Conservation (phyloP, 257 asterid genomes). For the Solanum boliviense region DNA sequence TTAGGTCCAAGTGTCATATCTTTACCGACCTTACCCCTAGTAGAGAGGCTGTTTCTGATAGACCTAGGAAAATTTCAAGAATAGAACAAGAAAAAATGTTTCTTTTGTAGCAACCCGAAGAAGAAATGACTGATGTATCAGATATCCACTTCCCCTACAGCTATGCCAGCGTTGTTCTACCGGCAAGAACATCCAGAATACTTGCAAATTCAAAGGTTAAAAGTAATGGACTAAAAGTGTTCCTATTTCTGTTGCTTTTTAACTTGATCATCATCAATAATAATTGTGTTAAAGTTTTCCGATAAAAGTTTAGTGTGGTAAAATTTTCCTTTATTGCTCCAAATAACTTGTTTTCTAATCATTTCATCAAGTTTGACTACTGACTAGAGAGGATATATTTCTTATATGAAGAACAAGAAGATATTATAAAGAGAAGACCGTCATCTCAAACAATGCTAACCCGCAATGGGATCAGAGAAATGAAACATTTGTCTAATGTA, state of each 20-base stretch:
- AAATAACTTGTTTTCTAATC: background rate
- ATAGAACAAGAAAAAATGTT: background rate
- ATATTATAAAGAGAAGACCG: slow-evolving; percentile 1
- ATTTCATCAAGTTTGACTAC: background rate
- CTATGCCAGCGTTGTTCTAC: background rate
- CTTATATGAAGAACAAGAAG: slow-evolving; percentile 9
- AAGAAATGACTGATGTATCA: background rate
- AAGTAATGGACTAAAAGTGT: background rate
- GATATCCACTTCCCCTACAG: background rate
- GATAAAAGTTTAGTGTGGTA: background rate
- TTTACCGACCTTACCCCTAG: no score
- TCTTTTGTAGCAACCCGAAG: background rate
- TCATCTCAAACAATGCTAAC: background rate
- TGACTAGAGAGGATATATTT: background rate
- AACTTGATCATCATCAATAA: background rate
- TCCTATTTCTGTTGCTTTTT: background rate
- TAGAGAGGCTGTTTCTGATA: no score
- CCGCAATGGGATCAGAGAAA: background rate
- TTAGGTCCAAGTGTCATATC: no score
- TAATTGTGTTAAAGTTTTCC: background rate
- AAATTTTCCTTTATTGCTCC: background rate
- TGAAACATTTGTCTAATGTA: slow-evolving; percentile 7
- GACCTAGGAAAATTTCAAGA: background rate
- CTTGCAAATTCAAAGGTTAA: background rate
- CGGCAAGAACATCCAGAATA: background rate